Base-by-base conservation (phyloP, 2,329 filamentous ascomycete genomes). In the Colletotrichum sp. region DNA sequence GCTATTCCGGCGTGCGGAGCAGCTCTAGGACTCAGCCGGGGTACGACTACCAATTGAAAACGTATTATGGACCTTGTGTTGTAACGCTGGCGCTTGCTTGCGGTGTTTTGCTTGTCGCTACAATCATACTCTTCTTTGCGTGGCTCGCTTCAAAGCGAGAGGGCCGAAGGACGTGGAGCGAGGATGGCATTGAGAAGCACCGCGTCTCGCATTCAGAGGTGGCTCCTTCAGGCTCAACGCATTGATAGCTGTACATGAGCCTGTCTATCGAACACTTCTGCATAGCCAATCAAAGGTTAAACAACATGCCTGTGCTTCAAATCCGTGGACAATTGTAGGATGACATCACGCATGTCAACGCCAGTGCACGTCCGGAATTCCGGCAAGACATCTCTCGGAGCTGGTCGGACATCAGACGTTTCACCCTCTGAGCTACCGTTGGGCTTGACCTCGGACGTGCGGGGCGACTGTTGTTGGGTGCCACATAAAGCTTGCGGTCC, bases 381-480 rank as follows among this genome's bases (percentile, higher is more conserved):
- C n/a, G 15, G 15, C 56, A 18, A 61, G 21, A 15, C 43, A 34
- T 32, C 10, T n/a, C 18, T 28, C 43, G 43, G 16, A 26, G 16
- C 13, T 8, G 55, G 67, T 38, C 68, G 71, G 68, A 75, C 72
- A 72, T 72, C 68, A 55, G 68, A 75, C 26, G 72, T 75, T 75
- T 75, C 72, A 75, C 26, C 52, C 30, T 70, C 58, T 60, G 72
- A 52, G 34, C 61, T 36, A n/a, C 48, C 24, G 36, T 15, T 32
- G 52, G 60, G 43, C 36, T 34, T 24, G 32, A 28, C 68, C 61
- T 72, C 72, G 72, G 68, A 71, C 52, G 21, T 32, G 36, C 61
- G 72, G 68, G 28, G 72, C n/a, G 61, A 66, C n/a, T 48, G n/a
- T 62, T 66, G 13, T 62, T 62, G 68, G 68, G 72, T 15, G n/a